Evolutionary conservation across 2,329 filamentous ascomycete species (phyloP).

Genomic region (Ceratocystis eucalypticola): DNA sequence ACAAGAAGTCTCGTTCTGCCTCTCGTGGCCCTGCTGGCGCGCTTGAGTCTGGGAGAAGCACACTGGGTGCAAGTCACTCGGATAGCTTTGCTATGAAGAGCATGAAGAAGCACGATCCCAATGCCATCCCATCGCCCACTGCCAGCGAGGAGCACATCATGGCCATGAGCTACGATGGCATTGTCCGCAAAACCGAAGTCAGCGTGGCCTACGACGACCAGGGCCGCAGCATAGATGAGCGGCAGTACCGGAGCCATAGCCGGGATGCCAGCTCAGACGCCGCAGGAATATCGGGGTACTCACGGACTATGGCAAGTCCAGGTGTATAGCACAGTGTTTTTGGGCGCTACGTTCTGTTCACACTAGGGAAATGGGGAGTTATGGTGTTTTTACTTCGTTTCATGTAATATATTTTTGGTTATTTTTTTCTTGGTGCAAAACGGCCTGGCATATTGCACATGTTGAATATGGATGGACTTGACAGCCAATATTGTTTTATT

Average conservation of each 20-base stretch:
- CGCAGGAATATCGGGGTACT: not conserved
- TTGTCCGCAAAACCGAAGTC: constrained; percentile 28
- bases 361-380: not conserved
- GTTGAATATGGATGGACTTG: too few species aligned
- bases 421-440: not conserved
- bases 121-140: constrained; percentile 26
- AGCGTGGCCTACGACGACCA: constrained; percentile 22
- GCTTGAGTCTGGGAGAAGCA: not conserved
- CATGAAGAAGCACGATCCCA: constrained; percentile 25
- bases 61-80: constrained; percentile 14
- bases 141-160: constrained; percentile 30
- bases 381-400: not conserved
- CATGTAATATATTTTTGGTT: not conserved
- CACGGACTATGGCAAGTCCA: not conserved
- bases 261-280: not conserved
- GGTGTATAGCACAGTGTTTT: not conserved
- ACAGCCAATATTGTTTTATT: too few species aligned
- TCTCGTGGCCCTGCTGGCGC: not conserved
- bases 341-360: not conserved
- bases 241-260: not conserved
- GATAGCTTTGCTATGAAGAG: constrained; percentile 23
- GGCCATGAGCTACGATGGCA: constrained; percentile 27
- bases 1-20: constrained; percentile 19
- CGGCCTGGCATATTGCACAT: not conserved
- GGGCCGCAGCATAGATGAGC: not conserved